phyloP scores from a whole-genome alignment of 345 rosid genomes.

The Sisymbrium altissimum region DNA sequence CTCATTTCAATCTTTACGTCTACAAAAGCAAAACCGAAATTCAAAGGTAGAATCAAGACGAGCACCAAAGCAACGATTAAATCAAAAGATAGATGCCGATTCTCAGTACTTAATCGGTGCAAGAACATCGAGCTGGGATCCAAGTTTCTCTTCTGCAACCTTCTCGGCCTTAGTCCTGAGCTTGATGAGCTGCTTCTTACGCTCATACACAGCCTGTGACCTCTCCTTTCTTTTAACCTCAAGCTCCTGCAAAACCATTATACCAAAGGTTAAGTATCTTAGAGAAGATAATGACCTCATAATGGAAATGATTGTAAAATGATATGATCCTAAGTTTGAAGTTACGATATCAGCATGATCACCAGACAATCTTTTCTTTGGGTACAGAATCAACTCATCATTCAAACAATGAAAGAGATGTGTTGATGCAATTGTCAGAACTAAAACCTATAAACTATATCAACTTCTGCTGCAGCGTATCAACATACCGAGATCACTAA shows the following conservation, averaged over 20 bases:
- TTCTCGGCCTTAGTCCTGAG: slow-evolving; percentile 78
- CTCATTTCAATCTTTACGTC: slow-evolving; percentile 11
- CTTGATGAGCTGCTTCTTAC: slow-evolving; percentile 74
- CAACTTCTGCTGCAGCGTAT: not conserved
- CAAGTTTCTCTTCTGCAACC: slow-evolving; percentile 83
- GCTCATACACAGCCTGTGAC: slow-evolving; percentile 61
- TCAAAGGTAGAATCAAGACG: slow-evolving; percentile 7
- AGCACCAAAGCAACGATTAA: not conserved
- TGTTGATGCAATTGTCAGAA: not conserved
- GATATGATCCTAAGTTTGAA: not conserved
- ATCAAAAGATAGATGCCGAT: not conserved
- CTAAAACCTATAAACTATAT: not conserved
- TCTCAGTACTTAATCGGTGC: slow-evolving; percentile 60
- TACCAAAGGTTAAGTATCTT: not conserved
- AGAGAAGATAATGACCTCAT: not conserved
- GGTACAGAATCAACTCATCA: not conserved
- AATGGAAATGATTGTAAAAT: not conserved
- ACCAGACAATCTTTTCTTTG: not conserved
- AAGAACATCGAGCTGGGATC: slow-evolving; percentile 62
- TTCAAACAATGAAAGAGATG: not conserved
- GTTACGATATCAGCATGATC: not conserved
- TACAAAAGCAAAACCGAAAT: not conserved
- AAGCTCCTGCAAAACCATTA: slow-evolving; percentile 48
- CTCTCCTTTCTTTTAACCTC: slow-evolving; percentile 85
- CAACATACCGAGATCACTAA: too few relatives aligned